Conservation (phyloP, 305 asterid species). For the Fraxinus paxiana region DNA sequence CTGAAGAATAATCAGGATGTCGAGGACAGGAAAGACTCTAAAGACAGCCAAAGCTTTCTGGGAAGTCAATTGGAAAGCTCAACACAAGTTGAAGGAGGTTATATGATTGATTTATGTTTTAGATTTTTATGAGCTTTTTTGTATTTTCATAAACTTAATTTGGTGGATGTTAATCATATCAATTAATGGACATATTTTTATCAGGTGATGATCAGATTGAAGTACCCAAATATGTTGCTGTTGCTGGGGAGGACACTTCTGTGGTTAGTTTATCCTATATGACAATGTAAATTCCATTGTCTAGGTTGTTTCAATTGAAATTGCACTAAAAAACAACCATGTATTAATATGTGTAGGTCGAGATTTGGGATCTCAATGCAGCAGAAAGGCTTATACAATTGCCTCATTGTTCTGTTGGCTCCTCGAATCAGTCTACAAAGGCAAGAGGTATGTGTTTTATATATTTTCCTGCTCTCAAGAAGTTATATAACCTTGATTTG, state of each 20-base stretch:
- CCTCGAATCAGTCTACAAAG: constrained; percentile 25
- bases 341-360: constrained; percentile 32
- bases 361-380: constrained; percentile 42
- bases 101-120: background rate
- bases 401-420: constrained; percentile 33
- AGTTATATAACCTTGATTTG: background rate
- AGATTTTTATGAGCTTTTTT: background rate
- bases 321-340: constrained; percentile 14
- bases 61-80: constrained; percentile 25
- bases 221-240: constrained; percentile 35
- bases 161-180: background rate
- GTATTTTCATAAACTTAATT: background rate
- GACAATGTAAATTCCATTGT: background rate
- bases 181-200: constrained; percentile 2
- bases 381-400: constrained; percentile 32
- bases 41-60: constrained; percentile 12
- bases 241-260: constrained; percentile 41
- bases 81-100: constrained; percentile 13
- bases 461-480: background rate
- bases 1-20: constrained; percentile 16
- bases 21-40: constrained; percentile 15
- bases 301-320: background rate
- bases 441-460: constrained; percentile 31
- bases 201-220: constrained; percentile 26
- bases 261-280: constrained; percentile 26